phyloP scores from a whole-genome alignment of 2,329 filamentous ascomycete species.

The Phyllosticta citrichinensis region DNA sequence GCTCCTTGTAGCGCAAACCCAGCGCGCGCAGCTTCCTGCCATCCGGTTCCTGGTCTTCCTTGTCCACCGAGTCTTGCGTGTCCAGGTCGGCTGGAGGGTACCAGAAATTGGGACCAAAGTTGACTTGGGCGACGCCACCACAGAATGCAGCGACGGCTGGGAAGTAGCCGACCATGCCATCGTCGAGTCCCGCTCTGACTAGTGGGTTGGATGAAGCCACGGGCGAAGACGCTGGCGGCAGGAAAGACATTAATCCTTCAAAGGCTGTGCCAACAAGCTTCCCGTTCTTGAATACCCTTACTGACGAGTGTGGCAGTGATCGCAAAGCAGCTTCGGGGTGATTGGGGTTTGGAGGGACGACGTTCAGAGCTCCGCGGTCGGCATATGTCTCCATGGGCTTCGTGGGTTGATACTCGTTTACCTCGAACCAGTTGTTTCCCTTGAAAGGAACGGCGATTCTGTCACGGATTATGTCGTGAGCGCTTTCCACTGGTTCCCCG shows the following conservation, averaged over 20 bases:
- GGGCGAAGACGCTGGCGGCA: conserved; percentile 77
- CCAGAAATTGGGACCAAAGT: conserved; percentile 94
- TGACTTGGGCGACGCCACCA: conserved; percentile 82
- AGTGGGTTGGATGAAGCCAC: conserved; percentile 39
- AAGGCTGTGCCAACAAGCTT: conserved; percentile 78
- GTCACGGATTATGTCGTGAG: conserved; percentile 81
- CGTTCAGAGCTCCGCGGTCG: conserved; percentile 42
- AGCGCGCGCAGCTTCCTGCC: conserved; percentile 46
- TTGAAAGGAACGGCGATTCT: conserved; percentile 93
- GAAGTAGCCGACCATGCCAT: conserved; percentile 92
- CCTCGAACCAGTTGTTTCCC: conserved; percentile 86
- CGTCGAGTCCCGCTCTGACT: conserved; percentile 70
- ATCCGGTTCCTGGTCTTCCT: conserved; percentile 14
- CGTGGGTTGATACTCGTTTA: conserved; percentile 76
- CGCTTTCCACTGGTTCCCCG: conserved; percentile 46
- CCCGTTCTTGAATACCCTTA: conserved; percentile 91
- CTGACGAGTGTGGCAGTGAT: conserved; percentile 74
- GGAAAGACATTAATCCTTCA: conserved; percentile 76
- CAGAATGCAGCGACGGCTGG: conserved; percentile 87
- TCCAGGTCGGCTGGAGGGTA: conserved; percentile 58
- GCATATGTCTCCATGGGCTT: conserved; percentile 70
- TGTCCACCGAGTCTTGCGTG: conserved; percentile 22
- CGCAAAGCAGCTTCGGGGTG: conserved; percentile 67
- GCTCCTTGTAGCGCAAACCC: conserved; percentile 75
- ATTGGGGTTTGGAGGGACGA: conserved; percentile 65